These are phyloP conservation scores for Dothideomycetes sp. DNA, from an alignment of 2,329 filamentous ascomycete species.

Conservation along the genomic window DNA sequence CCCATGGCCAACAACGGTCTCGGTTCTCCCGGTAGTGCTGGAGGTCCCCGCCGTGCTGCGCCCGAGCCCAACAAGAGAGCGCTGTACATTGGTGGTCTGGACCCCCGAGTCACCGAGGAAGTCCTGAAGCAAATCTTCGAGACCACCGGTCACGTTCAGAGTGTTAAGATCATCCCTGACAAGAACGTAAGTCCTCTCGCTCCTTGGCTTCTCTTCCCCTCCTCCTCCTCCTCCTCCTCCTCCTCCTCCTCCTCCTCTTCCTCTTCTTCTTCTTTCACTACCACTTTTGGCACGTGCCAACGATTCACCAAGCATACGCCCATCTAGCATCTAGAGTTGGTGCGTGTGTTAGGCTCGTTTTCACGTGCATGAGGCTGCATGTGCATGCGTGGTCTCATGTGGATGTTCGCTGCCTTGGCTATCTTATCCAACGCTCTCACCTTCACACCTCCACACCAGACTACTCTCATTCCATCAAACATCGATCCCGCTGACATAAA, in stretches of 20 bases:
- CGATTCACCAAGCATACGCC: too few relatives aligned
- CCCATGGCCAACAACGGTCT: conserved; percentile 63
- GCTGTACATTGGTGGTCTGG: conserved; percentile 88
- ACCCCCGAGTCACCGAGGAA: conserved; percentile 91
- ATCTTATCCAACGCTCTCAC: background rate
- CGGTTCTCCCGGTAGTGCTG: conserved; percentile 77
- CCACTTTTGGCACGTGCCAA: too few relatives aligned
- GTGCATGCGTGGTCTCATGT: conserved; percentile 10
- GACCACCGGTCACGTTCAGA: conserved; percentile 95
- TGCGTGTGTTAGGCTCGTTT: too few relatives aligned
- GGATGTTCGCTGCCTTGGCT: too few relatives aligned
- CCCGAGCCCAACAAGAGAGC: conserved; percentile 98
- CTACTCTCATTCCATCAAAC: background rate
- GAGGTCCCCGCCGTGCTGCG: conserved; percentile 78
- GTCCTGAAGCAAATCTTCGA: conserved; percentile 97
- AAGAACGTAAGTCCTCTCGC: conserved; percentile 71
- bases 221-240: background rate
- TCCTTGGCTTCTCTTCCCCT: conserved; percentile 12
- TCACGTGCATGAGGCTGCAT: conserved; percentile 10
- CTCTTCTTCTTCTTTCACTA: too few relatives aligned
- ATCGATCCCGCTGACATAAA: conserved; percentile 1
- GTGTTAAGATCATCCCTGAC: conserved; percentile 98
- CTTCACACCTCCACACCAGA: background rate
- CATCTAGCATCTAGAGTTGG: too few relatives aligned
- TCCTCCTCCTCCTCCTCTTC: background rate